Conservation (phyloP, 1,139 yeast species). For the Arxiozyma heterogenica region DNA sequence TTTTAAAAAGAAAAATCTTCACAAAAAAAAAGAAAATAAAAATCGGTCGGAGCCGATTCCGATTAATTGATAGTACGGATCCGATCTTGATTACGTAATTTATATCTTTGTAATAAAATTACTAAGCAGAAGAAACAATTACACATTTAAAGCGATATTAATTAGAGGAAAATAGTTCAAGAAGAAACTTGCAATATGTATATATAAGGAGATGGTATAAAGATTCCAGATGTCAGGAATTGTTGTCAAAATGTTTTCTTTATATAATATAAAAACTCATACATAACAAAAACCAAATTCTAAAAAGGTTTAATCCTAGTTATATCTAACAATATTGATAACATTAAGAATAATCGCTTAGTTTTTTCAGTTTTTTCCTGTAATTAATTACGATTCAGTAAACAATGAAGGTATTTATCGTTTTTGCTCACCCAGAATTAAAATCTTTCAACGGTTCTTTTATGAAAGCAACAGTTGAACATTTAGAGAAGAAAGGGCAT, state of each 20-base stretch:
- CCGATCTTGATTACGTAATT: neutral
- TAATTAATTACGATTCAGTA: too few species aligned
- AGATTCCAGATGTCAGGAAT: neutral
- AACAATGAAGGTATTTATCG: constrained; percentile 18
- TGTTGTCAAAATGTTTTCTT: neutral
- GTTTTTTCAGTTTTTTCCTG: too few species aligned
- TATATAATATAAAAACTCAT: too few species aligned
- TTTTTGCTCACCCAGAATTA: constrained; percentile 22
- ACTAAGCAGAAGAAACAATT: too few species aligned
- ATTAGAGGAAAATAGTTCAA: neutral
- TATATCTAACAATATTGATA: too few species aligned
- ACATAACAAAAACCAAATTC: neutral
- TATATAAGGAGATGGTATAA: neutral
- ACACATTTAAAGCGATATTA: too few species aligned
- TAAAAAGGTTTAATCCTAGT: neutral
- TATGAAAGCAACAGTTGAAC: constrained; percentile 9
- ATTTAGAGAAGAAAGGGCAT: constrained; percentile 16
- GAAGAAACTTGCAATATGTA: neutral
- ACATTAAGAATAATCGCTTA: too few species aligned
- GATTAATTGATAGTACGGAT: neutral
- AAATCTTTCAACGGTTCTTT: constrained; percentile 18
- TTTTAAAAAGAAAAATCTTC: too few species aligned
- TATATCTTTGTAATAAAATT: neutral
- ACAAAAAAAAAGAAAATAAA: neutral
- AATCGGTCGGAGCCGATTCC: neutral